Percentiles rank a stretch among this genome's conserved stretches.
Conservation (phyloP, 768 basidiomycete genomes). For the Tylopilus balloui region DNA sequence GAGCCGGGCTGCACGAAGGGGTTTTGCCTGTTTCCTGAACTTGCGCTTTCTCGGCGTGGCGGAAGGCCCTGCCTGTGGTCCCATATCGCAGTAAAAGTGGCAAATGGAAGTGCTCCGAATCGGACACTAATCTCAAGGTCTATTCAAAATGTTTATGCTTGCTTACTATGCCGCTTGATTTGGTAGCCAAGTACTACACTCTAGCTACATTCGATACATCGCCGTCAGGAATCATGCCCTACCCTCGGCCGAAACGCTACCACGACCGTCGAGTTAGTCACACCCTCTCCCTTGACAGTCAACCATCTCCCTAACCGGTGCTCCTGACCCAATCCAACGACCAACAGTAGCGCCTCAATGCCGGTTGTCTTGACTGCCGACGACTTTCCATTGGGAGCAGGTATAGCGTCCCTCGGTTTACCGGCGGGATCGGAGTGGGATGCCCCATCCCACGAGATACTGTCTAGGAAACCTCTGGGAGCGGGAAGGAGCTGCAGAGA, state of each 20-base stretch:
- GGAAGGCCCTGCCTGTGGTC: conserved; percentile 19
- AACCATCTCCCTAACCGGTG: conserved; percentile 89
- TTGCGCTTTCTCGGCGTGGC: conserved; percentile 6
- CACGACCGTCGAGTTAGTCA: conserved; percentile 68
- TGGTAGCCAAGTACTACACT: neutral
- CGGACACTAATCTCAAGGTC: no score
- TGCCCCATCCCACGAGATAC: conserved; percentile 39
- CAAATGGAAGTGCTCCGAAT: neutral
- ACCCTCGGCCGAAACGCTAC: conserved; percentile 45
- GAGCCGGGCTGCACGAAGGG: conserved; percentile 25
- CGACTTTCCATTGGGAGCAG: conserved; percentile 1
- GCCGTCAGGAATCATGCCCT: conserved; percentile 6
- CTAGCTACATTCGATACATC: neutral
- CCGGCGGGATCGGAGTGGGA: neutral
- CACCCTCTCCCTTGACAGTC: conserved; percentile 63
- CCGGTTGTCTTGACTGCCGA: conserved; percentile 28
- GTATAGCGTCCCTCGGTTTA: neutral
- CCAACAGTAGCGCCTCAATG: conserved; percentile 48
- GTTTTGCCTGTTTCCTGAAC: conserved; percentile 15
- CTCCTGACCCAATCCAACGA: conserved; percentile 84
- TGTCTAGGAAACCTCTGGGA: conserved; percentile 38
- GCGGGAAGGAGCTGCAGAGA: conserved; percentile 76
- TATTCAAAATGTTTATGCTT: no score
- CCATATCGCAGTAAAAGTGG: conserved; percentile 9
- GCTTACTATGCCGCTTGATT: no score